Conservation (phyloP, 2,329 filamentous ascomycete genomes). For the Juglanconis oblonga region DNA sequence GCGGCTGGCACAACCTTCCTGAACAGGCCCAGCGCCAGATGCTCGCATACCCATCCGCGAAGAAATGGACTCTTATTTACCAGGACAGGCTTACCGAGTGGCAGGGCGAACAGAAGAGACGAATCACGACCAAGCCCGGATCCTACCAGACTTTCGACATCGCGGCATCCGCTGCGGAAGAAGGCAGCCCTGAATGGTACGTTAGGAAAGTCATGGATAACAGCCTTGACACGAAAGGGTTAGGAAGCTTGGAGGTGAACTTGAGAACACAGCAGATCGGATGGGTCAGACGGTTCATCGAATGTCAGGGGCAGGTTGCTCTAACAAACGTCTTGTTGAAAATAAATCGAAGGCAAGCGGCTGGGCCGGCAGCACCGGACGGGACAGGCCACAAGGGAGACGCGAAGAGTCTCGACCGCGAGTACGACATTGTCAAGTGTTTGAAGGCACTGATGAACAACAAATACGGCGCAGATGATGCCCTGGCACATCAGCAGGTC, state of each 20-base stretch:
- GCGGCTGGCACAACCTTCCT: conserved; percentile 94
- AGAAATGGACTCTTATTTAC: conserved; percentile 97
- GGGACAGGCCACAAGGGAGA: conserved; percentile 39
- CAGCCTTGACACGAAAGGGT: conserved; percentile 83
- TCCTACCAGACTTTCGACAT: conserved; percentile 69
- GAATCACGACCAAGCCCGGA: conserved; percentile 69
- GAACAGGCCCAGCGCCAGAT: conserved; percentile 94
- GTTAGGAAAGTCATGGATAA: conserved; percentile 97
- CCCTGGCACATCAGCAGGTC: conserved; percentile 83
- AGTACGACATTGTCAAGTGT: conserved; percentile 98
- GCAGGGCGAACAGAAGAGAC: conserved; percentile 90
- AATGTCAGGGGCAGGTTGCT: conserved; percentile 95
- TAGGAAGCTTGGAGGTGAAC: conserved; percentile 92
- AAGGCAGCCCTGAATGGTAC: conserved; percentile 97
- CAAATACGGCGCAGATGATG: conserved; percentile 97
- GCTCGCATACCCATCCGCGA: conserved; percentile 88
- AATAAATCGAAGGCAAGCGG: conserved; percentile 82
- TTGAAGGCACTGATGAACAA: conserved; percentile 98
- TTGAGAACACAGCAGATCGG: conserved; percentile 93
- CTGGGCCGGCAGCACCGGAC: conserved; percentile 65
- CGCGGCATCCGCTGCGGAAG: conserved; percentile 75
- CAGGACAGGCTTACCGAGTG: conserved; percentile 91
- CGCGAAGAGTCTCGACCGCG: conserved; percentile 82
- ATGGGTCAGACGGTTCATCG: conserved; percentile 95
- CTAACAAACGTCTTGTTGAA: conserved; percentile 91